Evolutionary conservation across 1,284 basidiomycete genomes (phyloP).

Genomic region (Bjerkandera adusta): DNA sequence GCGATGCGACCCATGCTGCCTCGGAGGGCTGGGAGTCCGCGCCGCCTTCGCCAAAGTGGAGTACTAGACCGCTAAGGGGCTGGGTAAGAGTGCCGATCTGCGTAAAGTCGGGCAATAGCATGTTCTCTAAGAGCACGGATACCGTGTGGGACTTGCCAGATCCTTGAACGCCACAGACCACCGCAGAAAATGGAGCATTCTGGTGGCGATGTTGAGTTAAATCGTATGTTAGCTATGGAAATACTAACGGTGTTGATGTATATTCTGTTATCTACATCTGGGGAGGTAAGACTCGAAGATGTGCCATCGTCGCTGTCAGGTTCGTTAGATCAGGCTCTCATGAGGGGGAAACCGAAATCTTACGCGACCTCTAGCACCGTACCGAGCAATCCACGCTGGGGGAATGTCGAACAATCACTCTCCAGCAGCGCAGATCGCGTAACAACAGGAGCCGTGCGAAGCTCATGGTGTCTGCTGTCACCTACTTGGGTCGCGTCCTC

Average conservation of each 20-base stretch:
- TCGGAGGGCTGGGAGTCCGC: conserved; percentile 55
- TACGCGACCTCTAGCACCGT: conserved; percentile 26
- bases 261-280: conserved; percentile 24
- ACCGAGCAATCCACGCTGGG: conserved; percentile 33
- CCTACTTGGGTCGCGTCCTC: too few species aligned
- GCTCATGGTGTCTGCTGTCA: conserved; percentile 23
- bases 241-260: conserved; percentile 34
- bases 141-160: conserved; percentile 73
- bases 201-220: conserved; percentile 9
- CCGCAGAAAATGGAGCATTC: conserved; percentile 36
- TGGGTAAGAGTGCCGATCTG: conserved; percentile 50
- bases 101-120: conserved; percentile 52
- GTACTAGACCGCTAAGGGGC: conserved; percentile 58
- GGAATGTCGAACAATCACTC: conserved; percentile 15
- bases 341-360: conserved; percentile 5
- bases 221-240: too few species aligned
- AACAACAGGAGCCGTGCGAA: conserved; percentile 32
- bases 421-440: conserved; percentile 29
- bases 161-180: conserved; percentile 40
- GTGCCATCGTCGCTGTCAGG: conserved; percentile 3
- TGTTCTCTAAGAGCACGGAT: conserved; percentile 61
- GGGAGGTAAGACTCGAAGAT: background rate
- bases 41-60: conserved; percentile 70
- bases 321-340: conserved; percentile 12
- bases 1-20: conserved; percentile 56